Evolutionary conservation across 2,329 filamentous ascomycete species (phyloP).

Genomic region (Xylaria sp.): DNA sequence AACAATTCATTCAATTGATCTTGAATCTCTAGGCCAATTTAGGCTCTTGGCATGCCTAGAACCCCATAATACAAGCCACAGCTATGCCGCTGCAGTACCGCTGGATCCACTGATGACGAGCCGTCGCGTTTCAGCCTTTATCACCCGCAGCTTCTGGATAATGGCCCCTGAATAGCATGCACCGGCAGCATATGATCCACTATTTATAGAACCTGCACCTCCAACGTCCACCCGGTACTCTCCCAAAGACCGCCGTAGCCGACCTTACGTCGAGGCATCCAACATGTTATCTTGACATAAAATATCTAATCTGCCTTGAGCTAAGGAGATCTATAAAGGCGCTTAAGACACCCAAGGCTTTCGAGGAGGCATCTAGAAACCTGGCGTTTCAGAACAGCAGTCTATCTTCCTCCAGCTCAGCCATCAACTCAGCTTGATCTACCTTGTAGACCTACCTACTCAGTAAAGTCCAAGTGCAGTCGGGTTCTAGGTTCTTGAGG

Average conservation of each 20-base stretch:
- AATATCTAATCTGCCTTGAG: too few relatives aligned
- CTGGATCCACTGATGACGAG: slow-evolving; percentile 21
- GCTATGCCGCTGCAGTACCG: neutral
- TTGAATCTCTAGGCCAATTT: slow-evolving; percentile 41
- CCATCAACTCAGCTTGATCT: neutral
- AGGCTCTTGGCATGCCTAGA: slow-evolving; percentile 32
- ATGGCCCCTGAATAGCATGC: neutral
- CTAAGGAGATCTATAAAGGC: neutral
- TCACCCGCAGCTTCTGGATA: slow-evolving; percentile 5
- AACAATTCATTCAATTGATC: slow-evolving; percentile 26
- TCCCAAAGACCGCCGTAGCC: neutral
- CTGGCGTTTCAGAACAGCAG: neutral
- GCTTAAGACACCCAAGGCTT: neutral
- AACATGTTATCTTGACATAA: too few relatives aligned
- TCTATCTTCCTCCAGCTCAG: neutral
- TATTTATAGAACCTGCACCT: slow-evolving; percentile 24
- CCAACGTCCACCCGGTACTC: neutral
- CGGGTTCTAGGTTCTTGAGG: neutral
- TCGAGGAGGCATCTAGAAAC: neutral
- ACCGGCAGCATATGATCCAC: neutral
- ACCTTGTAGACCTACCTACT: neutral
- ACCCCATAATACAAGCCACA: slow-evolving; percentile 37
- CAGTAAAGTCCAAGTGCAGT: neutral
- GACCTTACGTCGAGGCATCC: neutral
- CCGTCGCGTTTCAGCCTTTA: slow-evolving; percentile 31